Base-by-base conservation (phyloP, 116 monocot species). In the Zostera marina region DNA sequence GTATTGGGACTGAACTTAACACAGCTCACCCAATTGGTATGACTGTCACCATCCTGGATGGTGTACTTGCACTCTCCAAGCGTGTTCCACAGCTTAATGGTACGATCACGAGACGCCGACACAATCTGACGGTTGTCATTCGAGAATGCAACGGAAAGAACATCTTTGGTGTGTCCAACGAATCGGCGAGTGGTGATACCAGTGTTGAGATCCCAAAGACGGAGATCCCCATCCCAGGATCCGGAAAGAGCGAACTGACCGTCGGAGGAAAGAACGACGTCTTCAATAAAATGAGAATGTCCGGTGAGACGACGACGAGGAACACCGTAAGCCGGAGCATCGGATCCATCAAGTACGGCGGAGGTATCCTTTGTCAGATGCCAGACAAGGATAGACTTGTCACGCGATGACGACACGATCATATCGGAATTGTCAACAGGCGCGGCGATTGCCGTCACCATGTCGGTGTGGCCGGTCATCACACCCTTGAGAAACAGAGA, bases 391-490 rank as follows among this genome's bases (percentile, higher is more conserved):
- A 70, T 24, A 56, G 70, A 70, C 22, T 70, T 70, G 63, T 70
- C 70, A 16, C 70, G 43, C 54, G 70, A 70, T n/a, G 70, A 62
- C 4, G 70, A 70, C 15, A 70, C 70, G 52, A 70, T 52, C 63
- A 63, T 70, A 46, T 70, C 70, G 62, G 70, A 70, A 47, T 70
- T 70, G 70, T 70, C 70, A 19, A 70, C 55, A 12, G 63, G 70
- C 21, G 70, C 44, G 24, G 70, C 62, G 26, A 70, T 63, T 8
- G 70, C 70, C 32, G 70, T 70, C 20, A 70, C 70, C 63, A 24
- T 26, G 13, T 70, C 70, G 19, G 62, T 45, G 63, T 70, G 70
- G 54, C 70, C 70, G 22, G 54, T 48, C 46, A 70, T 55, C 55
- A 56, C 47, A 42, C 70, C 70, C 63, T 70, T 70, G 38, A 70